A percentile compares a stretch with the other conserved stretches of the same genome.
Conservation (phyloP, 2,329 filamentous ascomycete species). For the Epichloe aotearoae region DNA sequence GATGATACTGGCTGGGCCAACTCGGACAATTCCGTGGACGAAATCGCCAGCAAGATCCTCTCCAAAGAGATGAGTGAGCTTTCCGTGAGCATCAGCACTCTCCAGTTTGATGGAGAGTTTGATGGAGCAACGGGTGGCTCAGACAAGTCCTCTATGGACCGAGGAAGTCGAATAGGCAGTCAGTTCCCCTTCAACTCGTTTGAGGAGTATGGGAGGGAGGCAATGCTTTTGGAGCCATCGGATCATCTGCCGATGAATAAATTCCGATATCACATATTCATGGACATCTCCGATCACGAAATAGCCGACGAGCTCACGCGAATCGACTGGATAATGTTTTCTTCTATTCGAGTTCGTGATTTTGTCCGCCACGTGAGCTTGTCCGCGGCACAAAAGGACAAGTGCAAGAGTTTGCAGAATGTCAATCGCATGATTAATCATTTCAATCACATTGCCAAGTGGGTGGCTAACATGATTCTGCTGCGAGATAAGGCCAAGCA, state of each 20-base stretch:
- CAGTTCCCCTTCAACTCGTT: conserved; percentile 50
- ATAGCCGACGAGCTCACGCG: conserved; percentile 85
- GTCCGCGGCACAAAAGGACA: conserved; percentile 55
- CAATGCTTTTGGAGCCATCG: conserved; percentile 56
- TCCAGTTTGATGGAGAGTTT: conserved; percentile 34
- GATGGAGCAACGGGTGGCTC: conserved; percentile 35
- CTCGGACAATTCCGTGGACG: conserved; percentile 44
- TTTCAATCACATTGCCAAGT: conserved; percentile 75
- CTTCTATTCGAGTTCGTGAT: conserved; percentile 83
- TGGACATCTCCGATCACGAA: conserved; percentile 72
- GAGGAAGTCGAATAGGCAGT: conserved; percentile 25
- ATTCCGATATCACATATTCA: conserved; percentile 77
- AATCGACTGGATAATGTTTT: conserved; percentile 98
- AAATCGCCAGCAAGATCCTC: conserved; percentile 20
- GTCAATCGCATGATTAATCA: conserved; percentile 92
- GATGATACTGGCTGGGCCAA: conserved; percentile 92
- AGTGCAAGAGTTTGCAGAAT: conserved; percentile 65
- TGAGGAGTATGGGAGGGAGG: conserved; percentile 72
- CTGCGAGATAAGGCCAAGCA: conserved; percentile 94
- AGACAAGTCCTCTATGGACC: conserved; percentile 26
- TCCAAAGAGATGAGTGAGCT: conserved; percentile 27
- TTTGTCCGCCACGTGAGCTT: conserved; percentile 84
- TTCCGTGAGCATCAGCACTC: conserved; percentile 29
- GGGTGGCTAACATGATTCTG: conserved; percentile 73
- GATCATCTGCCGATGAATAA: conserved; percentile 64